Evolutionary conservation across 768 basidiomycete species (phyloP).

Genomic region (Mycena sanguinolenta): DNA sequence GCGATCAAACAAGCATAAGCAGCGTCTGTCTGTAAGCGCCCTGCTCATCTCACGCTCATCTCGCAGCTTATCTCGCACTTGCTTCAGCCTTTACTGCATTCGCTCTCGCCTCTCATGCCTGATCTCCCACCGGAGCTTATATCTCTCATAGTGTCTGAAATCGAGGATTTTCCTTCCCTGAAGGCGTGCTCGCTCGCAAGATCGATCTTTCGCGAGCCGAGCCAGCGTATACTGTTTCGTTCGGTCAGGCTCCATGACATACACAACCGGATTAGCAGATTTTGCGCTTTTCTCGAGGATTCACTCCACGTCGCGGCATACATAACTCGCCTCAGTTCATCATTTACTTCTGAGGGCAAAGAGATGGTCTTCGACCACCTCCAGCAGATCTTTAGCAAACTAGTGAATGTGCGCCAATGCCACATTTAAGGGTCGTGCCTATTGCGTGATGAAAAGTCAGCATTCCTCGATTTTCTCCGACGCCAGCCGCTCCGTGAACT

Average conservation of each 20-base stretch:
- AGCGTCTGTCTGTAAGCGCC: too few relatives aligned
- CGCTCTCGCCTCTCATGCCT: too few relatives aligned
- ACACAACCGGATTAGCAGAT: too few relatives aligned
- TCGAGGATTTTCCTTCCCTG: background rate
- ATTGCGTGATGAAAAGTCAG: too few relatives aligned
- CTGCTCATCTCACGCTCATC: too few relatives aligned
- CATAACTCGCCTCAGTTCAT: background rate
- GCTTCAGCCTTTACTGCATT: too few relatives aligned
- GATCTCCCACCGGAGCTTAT: background rate
- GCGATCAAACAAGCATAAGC: too few relatives aligned
- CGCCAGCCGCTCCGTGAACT: constrained; percentile 2
- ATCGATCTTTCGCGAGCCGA: background rate
- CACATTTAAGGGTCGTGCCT: background rate
- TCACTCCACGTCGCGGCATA: background rate
- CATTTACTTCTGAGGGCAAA: background rate
- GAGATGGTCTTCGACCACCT: background rate
- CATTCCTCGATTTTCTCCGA: background rate
- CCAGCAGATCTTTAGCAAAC: background rate
- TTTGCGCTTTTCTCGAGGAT: background rate
- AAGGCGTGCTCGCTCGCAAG: background rate
- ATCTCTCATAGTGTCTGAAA: background rate
- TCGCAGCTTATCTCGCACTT: too few relatives aligned
- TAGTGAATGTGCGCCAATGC: background rate
- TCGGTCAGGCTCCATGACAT: background rate
- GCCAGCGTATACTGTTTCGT: background rate